A percentile compares a stretch with the other conserved stretches of the same genome.
Evolutionary conservation across 2,329 filamentous ascomycete species (phyloP).

Genomic region (Colletotrichum cuscutae): DNA sequence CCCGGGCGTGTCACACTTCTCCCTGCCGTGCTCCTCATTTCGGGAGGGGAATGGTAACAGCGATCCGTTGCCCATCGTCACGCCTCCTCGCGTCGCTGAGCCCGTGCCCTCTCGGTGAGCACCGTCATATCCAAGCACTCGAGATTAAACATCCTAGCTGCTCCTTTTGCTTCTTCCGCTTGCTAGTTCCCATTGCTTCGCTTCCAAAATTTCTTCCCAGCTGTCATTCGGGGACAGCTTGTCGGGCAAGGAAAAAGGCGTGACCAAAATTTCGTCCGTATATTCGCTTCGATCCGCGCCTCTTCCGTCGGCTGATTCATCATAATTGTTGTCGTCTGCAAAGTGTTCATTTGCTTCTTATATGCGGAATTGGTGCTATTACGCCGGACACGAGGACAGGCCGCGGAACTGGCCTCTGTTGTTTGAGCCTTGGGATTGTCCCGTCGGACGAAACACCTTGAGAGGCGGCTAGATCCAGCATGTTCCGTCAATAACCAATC

Average conservation of each 20-base stretch:
- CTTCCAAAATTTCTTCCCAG: background rate
- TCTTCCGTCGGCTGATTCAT: conserved; percentile 4
- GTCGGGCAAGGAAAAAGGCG: background rate
- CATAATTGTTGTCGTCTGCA: background rate
- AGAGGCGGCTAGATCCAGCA: background rate
- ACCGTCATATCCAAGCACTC: background rate
- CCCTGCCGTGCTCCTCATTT: conserved; percentile 33
- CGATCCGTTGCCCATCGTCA: conserved; percentile 27
- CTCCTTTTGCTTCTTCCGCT: background rate
- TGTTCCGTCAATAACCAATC: conserved; percentile 10
- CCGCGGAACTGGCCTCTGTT: background rate
- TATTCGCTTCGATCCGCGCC: background rate
- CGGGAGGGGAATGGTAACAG: conserved; percentile 14
- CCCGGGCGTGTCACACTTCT: conserved; percentile 17
- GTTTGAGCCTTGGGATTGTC: background rate
- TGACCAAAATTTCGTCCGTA: background rate
- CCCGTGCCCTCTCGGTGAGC: conserved; percentile 12
- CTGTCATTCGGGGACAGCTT: conserved; percentile 4
- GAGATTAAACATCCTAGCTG: background rate
- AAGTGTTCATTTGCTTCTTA: background rate
- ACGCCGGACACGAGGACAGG: conserved; percentile 20
- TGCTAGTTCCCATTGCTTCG: background rate
- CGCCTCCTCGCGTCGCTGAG: conserved; percentile 1
- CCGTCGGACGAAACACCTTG: background rate
- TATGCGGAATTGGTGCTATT: background rate